Evolutionary conservation across 2,329 filamentous ascomycete species (phyloP).

Genomic region (Claviceps monticola): DNA sequence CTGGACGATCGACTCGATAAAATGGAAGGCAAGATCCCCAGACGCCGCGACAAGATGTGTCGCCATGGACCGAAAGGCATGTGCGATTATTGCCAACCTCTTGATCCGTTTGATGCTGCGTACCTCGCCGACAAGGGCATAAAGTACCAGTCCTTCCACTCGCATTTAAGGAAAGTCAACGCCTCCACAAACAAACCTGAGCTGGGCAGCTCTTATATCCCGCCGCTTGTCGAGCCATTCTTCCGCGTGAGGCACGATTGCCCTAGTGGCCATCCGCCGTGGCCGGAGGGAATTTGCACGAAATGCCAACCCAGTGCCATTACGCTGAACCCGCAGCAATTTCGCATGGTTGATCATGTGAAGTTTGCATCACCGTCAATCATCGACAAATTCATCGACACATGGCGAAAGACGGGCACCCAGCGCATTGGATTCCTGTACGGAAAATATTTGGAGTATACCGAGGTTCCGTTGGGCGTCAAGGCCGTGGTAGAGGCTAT

Average conservation of each 20-base stretch:
- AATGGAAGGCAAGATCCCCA: conserved; percentile 75
- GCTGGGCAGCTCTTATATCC: conserved; percentile 86
- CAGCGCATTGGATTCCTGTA: conserved; percentile 87
- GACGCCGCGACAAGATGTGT: conserved; percentile 79
- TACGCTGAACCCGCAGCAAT: conserved; percentile 82
- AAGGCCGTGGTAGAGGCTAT: conserved; percentile 96
- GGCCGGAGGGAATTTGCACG: conserved; percentile 93
- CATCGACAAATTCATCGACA: conserved; percentile 80
- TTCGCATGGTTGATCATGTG: conserved; percentile 96
- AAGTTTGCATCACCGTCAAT: conserved; percentile 80
- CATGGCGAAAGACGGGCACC: conserved; percentile 74
- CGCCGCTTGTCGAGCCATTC: conserved; percentile 82
- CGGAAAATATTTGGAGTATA: conserved; percentile 79
- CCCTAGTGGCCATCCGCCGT: conserved; percentile 81
- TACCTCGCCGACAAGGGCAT: conserved; percentile 95
- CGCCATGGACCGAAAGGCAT: conserved; percentile 92
- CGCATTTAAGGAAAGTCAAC: conserved; percentile 88
- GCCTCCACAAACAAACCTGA: conserved; percentile 93
- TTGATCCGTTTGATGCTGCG: conserved; percentile 82
- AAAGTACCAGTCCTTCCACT: conserved; percentile 95
- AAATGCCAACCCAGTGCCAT: conserved; percentile 98
- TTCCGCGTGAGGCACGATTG: conserved; percentile 82
- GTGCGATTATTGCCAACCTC: conserved; percentile 97
- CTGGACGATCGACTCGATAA: conserved; percentile 80
- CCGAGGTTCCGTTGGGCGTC: conserved; percentile 80